Conservation (phyloP, 176 grass and related monocot genomes). For the Zea luxurians region DNA sequence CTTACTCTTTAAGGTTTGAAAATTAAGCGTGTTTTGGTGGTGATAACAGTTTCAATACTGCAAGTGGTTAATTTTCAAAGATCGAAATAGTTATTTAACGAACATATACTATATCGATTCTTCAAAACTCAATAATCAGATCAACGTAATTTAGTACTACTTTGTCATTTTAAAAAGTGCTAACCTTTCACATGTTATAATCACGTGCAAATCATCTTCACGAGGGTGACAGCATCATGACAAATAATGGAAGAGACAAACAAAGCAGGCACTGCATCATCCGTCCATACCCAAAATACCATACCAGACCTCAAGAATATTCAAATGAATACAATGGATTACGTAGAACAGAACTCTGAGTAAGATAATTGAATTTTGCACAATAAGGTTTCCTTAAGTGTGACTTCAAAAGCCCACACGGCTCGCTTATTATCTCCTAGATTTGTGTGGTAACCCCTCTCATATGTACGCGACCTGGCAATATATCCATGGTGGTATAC, state of each 20-base stretch:
- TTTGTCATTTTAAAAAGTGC: too few relatives aligned
- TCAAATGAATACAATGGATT: not conserved
- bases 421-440: not conserved
- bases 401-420: not conserved
- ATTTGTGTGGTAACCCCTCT: conserved; percentile 28
- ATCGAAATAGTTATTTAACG: too few relatives aligned
- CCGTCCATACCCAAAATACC: not conserved
- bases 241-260: not conserved
- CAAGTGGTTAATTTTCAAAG: too few relatives aligned
- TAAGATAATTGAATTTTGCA: conserved; percentile 22
- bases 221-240: not conserved
- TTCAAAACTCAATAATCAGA: too few relatives aligned
- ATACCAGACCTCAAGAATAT: not conserved
- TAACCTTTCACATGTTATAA: too few relatives aligned
- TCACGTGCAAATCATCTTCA: too few relatives aligned
- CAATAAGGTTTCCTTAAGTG: not conserved
- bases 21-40: too few relatives aligned
- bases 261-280: conserved; percentile 7
- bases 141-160: too few relatives aligned
- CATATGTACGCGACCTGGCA: conserved; percentile 23
- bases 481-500: conserved; percentile 42
- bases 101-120: too few relatives aligned
- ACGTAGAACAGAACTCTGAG: conserved; percentile 13
- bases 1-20: too few relatives aligned
- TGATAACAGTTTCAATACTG: too few relatives aligned